Conservation (phyloP, 2,329 filamentous ascomycete genomes). For the Colletotrichum nymphaeae region DNA sequence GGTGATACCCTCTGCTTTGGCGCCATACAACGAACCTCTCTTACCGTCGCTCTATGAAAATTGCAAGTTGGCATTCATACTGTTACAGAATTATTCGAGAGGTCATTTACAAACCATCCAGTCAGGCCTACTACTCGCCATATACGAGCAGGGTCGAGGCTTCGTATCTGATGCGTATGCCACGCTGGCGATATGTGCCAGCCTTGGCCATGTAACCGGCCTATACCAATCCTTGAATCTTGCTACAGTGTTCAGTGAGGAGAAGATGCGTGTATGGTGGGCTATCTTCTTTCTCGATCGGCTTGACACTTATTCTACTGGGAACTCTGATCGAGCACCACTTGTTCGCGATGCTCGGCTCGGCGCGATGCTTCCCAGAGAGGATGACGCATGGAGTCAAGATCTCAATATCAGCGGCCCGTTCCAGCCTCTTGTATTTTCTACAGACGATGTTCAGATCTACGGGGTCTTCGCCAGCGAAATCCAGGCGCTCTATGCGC, state of each 20-base stretch:
- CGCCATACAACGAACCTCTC: background rate
- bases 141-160: background rate
- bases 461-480: background rate
- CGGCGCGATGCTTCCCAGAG: background rate
- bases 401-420: background rate
- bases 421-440: background rate
- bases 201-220: background rate
- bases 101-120: background rate
- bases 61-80: background rate
- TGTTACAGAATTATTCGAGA: background rate
- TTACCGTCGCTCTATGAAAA: background rate
- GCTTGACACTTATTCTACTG: background rate
- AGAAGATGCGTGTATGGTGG: background rate
- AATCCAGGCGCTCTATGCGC: background rate
- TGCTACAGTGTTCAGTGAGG: background rate
- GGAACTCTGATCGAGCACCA: background rate
- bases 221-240: background rate
- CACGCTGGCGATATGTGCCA: background rate
- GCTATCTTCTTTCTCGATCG: background rate
- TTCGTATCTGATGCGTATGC: background rate
- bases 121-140: background rate
- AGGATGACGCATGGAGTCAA: background rate
- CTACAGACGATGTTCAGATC: background rate
- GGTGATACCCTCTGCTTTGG: background rate
- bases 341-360: background rate